phyloP scores from a whole-genome alignment of 345 rosid species.

The Rhodomyrtus tomentosa region DNA sequence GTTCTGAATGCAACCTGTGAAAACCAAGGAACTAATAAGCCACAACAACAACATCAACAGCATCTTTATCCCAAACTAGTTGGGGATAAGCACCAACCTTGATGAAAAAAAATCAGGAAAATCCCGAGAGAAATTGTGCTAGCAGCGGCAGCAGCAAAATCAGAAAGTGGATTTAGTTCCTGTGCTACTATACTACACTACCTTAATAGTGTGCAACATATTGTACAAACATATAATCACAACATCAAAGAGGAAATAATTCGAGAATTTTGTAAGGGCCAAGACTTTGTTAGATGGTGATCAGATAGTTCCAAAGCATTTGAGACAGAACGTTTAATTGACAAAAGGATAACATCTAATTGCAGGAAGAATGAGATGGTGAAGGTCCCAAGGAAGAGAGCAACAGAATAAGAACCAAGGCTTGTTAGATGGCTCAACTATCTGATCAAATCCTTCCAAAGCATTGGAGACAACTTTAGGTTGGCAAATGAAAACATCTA shows the following conservation, averaged over 20 bases:
- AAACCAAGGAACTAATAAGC: neutral
- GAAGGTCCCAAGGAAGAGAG: neutral
- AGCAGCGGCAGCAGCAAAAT: neutral
- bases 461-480: neutral
- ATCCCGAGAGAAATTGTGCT: neutral
- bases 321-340: neutral
- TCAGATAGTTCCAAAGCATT: neutral
- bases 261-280: neutral
- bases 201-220: neutral
- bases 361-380: neutral
- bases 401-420: neutral
- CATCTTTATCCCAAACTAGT: too few species aligned
- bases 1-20: slow-evolving; percentile 35
- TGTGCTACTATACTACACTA: neutral
- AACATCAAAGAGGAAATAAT: neutral
- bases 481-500: neutral
- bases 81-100: too few species aligned
- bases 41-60: too few species aligned
- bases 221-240: neutral
- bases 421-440: neutral
- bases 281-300: neutral
- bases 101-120: neutral
- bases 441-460: neutral
- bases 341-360: neutral
- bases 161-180: neutral